Evolutionary conservation across 208 protist species (phyloP).

Genomic region (Porcisia hertigi): DNA sequence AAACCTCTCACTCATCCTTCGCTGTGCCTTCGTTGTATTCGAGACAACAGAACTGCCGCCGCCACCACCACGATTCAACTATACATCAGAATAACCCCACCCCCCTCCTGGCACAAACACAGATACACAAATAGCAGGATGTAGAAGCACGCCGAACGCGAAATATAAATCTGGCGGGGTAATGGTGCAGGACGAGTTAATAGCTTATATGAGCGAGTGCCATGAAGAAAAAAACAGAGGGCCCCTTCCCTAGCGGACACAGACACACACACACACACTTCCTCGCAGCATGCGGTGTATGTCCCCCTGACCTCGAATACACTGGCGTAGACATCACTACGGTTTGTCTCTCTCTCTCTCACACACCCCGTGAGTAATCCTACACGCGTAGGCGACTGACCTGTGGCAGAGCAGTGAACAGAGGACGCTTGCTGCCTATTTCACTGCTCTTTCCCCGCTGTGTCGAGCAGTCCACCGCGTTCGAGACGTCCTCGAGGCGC

Average conservation of each 20-base stretch:
- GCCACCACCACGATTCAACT: too few species aligned
- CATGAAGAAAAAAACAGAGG: too few species aligned
- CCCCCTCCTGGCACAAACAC: neutral
- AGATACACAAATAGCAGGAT: conserved; percentile 1
- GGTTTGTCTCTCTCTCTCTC: too few species aligned
- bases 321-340: too few species aligned
- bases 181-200: too few species aligned
- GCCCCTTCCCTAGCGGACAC: neutral
- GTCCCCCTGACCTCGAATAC: too few species aligned
- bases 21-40: too few species aligned
- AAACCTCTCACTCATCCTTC: too few species aligned
- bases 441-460: conserved; percentile 16
- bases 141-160: neutral
- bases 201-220: too few species aligned
- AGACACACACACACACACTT: conserved; percentile 18
- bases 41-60: too few species aligned
- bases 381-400: conserved; percentile 5
- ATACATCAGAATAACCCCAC: neutral
- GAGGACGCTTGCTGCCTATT: conserved; percentile 23
- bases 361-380: neutral
- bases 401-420: conserved; percentile 2
- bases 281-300: neutral
- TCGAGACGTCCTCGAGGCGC: conserved; percentile 23
- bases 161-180: neutral
- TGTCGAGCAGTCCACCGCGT: conserved; percentile 5